Conservation (phyloP, 1,284 basidiomycete species). For the Apiotrichum domesticum region DNA sequence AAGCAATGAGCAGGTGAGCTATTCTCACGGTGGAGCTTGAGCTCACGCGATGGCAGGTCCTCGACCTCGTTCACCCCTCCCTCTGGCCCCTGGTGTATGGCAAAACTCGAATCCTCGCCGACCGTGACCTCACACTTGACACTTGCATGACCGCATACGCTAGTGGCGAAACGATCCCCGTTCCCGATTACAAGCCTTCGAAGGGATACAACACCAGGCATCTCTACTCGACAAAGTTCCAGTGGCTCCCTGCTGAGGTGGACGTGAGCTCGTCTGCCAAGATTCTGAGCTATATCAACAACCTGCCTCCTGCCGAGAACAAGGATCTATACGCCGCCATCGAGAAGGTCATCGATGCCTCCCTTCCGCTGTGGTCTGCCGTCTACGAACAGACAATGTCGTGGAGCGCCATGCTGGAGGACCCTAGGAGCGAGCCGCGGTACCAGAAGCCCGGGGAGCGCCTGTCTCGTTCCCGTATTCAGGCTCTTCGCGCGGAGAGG, state of each 20-base stretch:
- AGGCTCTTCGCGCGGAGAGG: background rate
- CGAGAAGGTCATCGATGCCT: constrained; percentile 2
- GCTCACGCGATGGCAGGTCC: background rate
- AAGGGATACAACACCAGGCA: background rate
- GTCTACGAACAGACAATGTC: constrained; percentile 3
- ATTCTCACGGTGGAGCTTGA: no score
- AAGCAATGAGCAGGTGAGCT: background rate
- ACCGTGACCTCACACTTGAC: background rate
- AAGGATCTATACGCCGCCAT: background rate
- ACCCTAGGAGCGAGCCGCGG: background rate
- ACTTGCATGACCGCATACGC: background rate
- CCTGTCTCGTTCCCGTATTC: constrained; percentile 1
- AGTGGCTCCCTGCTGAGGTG: constrained; percentile 16
- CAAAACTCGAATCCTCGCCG: background rate
- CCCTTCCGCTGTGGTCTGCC: constrained; percentile 2
- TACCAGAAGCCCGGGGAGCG: background rate
- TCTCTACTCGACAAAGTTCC: constrained; percentile 7
- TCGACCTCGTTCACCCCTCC: constrained; percentile 4
- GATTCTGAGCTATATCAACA: constrained; percentile 12
- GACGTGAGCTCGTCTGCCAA: background rate
- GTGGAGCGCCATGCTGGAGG: background rate
- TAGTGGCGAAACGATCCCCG: background rate
- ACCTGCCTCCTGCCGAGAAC: constrained; percentile 8
- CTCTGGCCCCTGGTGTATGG: constrained; percentile 6
- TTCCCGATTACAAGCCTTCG: background rate